phyloP scores from a whole-genome alignment of 139 green algal genomes.

The Prasinococcaceae sp. region DNA sequence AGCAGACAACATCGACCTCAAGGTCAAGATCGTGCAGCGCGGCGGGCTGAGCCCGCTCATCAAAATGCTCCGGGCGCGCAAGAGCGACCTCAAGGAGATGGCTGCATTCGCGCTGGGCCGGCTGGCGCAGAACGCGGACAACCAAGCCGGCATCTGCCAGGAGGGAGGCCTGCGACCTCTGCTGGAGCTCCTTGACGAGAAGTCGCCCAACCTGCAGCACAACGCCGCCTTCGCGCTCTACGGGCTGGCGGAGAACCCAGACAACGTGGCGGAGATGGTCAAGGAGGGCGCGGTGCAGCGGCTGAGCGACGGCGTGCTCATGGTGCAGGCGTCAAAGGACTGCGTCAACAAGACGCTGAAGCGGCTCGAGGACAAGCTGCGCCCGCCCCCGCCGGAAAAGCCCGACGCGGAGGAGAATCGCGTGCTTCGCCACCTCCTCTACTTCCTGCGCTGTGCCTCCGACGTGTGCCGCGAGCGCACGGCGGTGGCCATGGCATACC shows the following conservation, averaged over 20 bases:
- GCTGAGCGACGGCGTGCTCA: constrained; percentile 32
- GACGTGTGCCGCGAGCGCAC: constrained; percentile 38
- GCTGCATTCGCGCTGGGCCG: constrained; percentile 91
- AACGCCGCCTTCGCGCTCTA: constrained; percentile 92
- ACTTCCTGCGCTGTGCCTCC: constrained; percentile 21
- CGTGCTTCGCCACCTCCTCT: constrained; percentile 28
- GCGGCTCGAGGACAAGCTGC: constrained; percentile 74
- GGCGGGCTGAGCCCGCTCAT: constrained; percentile 87
- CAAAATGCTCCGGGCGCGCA: constrained; percentile 61
- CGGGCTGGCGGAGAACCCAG: constrained; percentile 83
- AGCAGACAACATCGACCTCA: neutral
- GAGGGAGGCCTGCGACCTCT: constrained; percentile 63
- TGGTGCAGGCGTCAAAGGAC: constrained; percentile 55
- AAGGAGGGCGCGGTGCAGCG: constrained; percentile 43
- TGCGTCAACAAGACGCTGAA: constrained; percentile 94
- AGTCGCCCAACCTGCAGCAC: constrained; percentile 52
- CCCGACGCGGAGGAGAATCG: too few species aligned
- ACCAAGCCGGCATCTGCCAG: constrained; percentile 78
- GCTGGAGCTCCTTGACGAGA: constrained; percentile 76
- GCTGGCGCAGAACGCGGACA: constrained; percentile 84
- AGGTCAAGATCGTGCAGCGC: constrained; percentile 74
- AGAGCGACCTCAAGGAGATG: constrained; percentile 84
- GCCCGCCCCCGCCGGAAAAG: too few species aligned
- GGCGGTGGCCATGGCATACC: constrained; percentile 61
- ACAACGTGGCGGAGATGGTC: constrained; percentile 91